These are phyloP conservation scores for Breviolum minutum DNA, from an alignment of 73 alveolate species.

Conservation along the genomic window DNA sequence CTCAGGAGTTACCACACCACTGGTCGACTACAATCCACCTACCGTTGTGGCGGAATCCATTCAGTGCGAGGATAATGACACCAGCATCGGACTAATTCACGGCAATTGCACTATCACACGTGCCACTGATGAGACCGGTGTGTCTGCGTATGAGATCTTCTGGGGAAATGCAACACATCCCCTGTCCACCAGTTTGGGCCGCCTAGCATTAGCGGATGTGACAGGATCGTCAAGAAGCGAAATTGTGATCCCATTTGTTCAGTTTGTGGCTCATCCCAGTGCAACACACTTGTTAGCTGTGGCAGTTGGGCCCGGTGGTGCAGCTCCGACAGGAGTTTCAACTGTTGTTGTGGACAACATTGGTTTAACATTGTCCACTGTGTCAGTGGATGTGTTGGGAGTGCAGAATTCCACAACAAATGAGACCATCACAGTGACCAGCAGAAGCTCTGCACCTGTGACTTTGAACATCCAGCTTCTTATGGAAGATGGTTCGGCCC, in stretches of 20 bases:
- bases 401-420: not conserved
- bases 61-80: slow-evolving; percentile 44
- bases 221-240: not conserved
- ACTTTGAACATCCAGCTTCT: slow-evolving; percentile 28
- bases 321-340: slow-evolving; percentile 14
- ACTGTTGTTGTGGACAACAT: slow-evolving; percentile 43
- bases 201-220: not conserved
- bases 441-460: not conserved
- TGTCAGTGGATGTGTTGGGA: slow-evolving; percentile 23
- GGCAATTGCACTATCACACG: slow-evolving; percentile 51
- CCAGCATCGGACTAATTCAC: slow-evolving; percentile 37
- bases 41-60: slow-evolving; percentile 14
- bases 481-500: slow-evolving; percentile 34
- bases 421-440: slow-evolving; percentile 12
- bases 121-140: slow-evolving; percentile 37
- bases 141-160: slow-evolving; percentile 48
- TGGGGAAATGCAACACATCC: slow-evolving; percentile 72
- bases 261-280: not conserved
- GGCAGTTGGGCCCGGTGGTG: slow-evolving; percentile 62
- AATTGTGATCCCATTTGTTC: not conserved
- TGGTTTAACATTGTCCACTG: slow-evolving; percentile 39
- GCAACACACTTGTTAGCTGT: slow-evolving; percentile 63
- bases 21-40: slow-evolving; percentile 79
- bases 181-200: slow-evolving; percentile 9
- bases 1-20: slow-evolving; percentile 24